These are phyloP conservation scores for Prototheca stagnorum DNA, from an alignment of 163 green algal genomes.

Conservation along the genomic window DNA sequence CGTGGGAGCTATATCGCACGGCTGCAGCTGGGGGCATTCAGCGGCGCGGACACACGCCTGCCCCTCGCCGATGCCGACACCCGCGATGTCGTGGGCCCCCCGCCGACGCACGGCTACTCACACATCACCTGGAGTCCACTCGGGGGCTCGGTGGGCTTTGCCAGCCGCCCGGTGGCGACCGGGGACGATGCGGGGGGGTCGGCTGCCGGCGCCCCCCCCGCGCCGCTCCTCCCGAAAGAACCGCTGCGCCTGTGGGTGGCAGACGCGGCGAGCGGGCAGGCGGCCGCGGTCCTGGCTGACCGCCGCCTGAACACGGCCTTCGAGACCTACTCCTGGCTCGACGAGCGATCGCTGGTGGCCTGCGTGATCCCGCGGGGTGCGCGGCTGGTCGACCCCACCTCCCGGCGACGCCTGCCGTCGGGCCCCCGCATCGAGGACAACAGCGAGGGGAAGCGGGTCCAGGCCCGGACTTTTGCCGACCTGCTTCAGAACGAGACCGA, in stretches of 20 bases:
- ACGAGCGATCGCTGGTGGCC: conserved; percentile 65
- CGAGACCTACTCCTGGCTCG: conserved; percentile 73
- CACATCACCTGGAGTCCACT: conserved; percentile 33
- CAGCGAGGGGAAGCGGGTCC: conserved; percentile 37
- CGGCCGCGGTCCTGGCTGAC: conserved; percentile 34
- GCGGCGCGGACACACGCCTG: too few relatives aligned
- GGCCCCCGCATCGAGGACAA: conserved; percentile 43
- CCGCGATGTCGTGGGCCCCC: conserved; percentile 29
- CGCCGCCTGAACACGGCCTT: conserved; percentile 70
- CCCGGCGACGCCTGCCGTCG: conserved; percentile 13
- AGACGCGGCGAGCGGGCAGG: conserved; percentile 38
- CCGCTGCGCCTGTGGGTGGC: conserved; percentile 73
- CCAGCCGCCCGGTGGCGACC: conserved; percentile 64
- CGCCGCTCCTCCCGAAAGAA: too few relatives aligned
- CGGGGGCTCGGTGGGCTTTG: conserved; percentile 62
- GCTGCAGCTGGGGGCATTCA: too few relatives aligned
- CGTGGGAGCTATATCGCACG: too few relatives aligned
- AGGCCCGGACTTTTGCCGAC: conserved; percentile 81
- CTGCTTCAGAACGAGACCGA: conserved; percentile 63
- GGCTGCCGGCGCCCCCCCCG: conserved; percentile 32
- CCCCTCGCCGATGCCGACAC: too few relatives aligned
- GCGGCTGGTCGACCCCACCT: conserved; percentile 12
- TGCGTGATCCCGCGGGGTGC: conserved; percentile 37
- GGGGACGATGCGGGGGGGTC: conserved; percentile 73
- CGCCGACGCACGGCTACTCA: conserved; percentile 2